phyloP scores from a whole-genome alignment of 495 filamentous ascomycete genomes.

The Penicillium silybi region DNA sequence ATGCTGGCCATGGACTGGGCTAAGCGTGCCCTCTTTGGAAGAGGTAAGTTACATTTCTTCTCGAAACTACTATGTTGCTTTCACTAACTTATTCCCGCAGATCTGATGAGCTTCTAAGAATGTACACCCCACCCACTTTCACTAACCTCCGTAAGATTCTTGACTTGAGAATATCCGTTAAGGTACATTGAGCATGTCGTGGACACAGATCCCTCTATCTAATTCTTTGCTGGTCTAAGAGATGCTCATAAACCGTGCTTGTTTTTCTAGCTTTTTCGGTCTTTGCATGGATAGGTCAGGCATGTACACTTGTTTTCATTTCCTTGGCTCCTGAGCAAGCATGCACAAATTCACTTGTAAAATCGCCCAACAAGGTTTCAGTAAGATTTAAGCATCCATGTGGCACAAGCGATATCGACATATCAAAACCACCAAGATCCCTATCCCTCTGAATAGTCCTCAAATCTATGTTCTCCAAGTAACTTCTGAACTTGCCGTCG shows the following conservation, averaged over 20 bases:
- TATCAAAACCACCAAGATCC: too few relatives aligned
- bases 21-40: slow-evolving; percentile 90
- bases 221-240: slow-evolving; percentile 1
- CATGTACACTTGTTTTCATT: not conserved
- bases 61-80: not conserved
- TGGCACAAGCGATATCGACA: too few relatives aligned
- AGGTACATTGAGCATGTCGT: not conserved
- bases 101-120: slow-evolving; percentile 63
- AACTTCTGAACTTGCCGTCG: too few relatives aligned
- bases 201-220: not conserved
- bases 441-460: too few relatives aligned
- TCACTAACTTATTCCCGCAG: slow-evolving; percentile 25
- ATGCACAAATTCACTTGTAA: not conserved
- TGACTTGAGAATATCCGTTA: not conserved
- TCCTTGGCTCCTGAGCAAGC: not conserved
- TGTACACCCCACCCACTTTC: not conserved
- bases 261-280: not conserved
- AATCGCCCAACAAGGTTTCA: too few relatives aligned
- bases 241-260: slow-evolving; percentile 1
- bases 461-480: too few relatives aligned
- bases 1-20: slow-evolving; percentile 98
- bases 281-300: not conserved
- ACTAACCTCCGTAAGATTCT: not conserved
- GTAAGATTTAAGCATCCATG: too few relatives aligned
- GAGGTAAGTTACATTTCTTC: slow-evolving; percentile 60